Evolutionary conservation across 768 basidiomycete genomes (phyloP).

Genomic region (Leccinum olivaceopallidum): DNA sequence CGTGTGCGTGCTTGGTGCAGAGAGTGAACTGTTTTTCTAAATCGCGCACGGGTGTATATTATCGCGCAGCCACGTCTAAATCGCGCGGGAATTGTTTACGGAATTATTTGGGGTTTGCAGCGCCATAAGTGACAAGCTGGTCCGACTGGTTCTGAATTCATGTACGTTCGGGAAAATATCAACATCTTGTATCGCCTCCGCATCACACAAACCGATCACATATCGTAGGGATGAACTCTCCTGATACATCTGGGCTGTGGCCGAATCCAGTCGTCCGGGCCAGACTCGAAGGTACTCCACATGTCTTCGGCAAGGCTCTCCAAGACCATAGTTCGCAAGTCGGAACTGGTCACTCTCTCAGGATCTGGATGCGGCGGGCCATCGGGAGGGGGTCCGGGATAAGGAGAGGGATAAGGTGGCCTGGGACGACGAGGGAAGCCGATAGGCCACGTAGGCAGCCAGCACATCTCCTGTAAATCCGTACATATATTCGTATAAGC

Average conservation of each 20-base stretch:
- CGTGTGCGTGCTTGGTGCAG: too few species aligned
- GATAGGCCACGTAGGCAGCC: constrained; percentile 27
- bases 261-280: constrained; percentile 18
- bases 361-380: neutral
- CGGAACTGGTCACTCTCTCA: neutral
- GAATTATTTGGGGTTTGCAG: too few species aligned
- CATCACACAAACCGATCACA: neutral
- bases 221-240: constrained; percentile 6
- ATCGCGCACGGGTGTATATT: too few species aligned
- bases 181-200: neutral
- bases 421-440: constrained; percentile 10
- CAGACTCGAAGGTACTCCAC: neutral
- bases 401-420: neutral
- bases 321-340: neutral
- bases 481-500: neutral
- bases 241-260: constrained; percentile 26
- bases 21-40: too few species aligned
- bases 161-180: neutral
- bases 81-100: too few species aligned
- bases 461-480: constrained; percentile 26
- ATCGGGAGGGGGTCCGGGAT: neutral
- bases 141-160: neutral
- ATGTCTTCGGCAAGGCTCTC: neutral
- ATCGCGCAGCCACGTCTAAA: too few species aligned
- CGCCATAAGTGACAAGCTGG: too few species aligned